A percentile compares a stretch with the other conserved stretches of the same genome.
These are phyloP conservation scores for Lipomyces sp. DNA, from an alignment of 805 yeast species.

Conservation along the genomic window DNA sequence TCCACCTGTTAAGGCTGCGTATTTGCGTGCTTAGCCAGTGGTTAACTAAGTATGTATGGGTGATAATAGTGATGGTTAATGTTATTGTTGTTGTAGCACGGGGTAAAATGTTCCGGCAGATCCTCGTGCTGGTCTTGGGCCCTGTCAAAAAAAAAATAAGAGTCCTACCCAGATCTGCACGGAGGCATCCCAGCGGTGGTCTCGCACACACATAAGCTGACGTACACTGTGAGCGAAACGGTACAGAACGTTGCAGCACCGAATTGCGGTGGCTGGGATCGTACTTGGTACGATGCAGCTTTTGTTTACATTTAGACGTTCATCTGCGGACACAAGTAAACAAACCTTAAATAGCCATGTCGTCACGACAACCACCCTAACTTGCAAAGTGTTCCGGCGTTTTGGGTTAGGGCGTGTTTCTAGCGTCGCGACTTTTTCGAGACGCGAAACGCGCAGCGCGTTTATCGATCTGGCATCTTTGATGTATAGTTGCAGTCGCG, in stretches of 20 bases:
- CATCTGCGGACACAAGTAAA: conserved; percentile 10
- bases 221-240: background rate
- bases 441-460: background rate
- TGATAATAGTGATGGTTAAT: too few species aligned
- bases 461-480: background rate
- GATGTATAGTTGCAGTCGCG: background rate
- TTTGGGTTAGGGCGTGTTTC: background rate
- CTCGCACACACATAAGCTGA: background rate
- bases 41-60: too few species aligned
- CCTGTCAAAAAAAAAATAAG: too few species aligned
- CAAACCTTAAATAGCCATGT: conserved; percentile 9
- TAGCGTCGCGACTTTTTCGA: background rate
- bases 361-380: conserved; percentile 12
- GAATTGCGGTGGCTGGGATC: background rate
- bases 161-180: background rate
- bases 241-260: background rate
- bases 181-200: background rate
- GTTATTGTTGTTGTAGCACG: too few species aligned
- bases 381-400: too few species aligned
- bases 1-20: too few species aligned
- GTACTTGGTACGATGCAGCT: background rate
- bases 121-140: too few species aligned
- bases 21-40: too few species aligned
- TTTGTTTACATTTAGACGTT: background rate
- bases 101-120: too few species aligned